Evolutionary conservation across 108 stramenopile genomes (phyloP), one percentile per base, ranked within the genome.

Genomic region (Aurantiochytrium sp.): DNA sequence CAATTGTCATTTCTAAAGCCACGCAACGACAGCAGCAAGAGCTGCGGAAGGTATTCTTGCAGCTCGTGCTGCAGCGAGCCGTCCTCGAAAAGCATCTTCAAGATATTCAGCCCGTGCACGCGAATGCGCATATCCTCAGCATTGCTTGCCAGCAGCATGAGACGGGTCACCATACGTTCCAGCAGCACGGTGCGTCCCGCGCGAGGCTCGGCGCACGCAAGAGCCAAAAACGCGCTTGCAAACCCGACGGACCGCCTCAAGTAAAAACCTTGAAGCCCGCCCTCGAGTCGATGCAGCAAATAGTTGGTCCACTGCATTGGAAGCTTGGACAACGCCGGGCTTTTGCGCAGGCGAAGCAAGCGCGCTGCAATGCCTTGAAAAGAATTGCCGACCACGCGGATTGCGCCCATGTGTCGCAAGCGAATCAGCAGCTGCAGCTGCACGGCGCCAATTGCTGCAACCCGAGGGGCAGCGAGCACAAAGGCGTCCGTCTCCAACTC

Each of bases 21-120:
- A 14, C 51, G 49, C 21, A 83, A 12, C 21, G 73, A 47, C 44
- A 83, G 21, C 10, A 83, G n/a, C 44, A 83, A 53, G 19, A 83
- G 23, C 23, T 83, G 49, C 23, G 44, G 44, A 47, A 83, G 51
- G 45, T 51, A 51, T n/a, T 83, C 73, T 53, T 53, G 49, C 49
- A 51, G 49, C 51, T 51, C 51, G 28, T 83, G 49, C 49, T 53
- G 49, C 21, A 51, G 73, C 5, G 51, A 83, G 49, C 49, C 51
- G n/a, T 47, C 73, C n/a, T 83, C 73, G 23, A 83, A 83, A 47
- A 83, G 49, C 49, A 83, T 47, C 51, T 83, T 83, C 43, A 83
- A 16, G 51, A 83, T 83, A 53, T 83, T 83, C 12, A 83, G 51
- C 49, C 43, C 44, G 51, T 83, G 73, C 4, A 83, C 73, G 21